A percentile compares a stretch with the other conserved stretches of the same genome.
Evolutionary conservation across 495 filamentous ascomycete genomes (phyloP).

Genomic region (Lichina pygmaea): DNA sequence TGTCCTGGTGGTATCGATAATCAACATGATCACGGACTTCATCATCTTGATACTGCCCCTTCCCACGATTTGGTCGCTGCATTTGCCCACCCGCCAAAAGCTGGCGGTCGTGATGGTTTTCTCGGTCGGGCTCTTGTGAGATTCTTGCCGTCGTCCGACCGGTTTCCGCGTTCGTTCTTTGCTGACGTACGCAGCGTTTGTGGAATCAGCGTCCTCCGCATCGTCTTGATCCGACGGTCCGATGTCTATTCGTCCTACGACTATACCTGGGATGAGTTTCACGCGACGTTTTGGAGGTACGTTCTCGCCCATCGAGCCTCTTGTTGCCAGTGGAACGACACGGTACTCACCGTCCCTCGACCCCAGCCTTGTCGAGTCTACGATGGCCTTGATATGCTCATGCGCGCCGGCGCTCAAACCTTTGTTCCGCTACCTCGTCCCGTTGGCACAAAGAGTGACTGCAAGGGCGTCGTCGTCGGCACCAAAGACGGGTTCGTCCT

Average conservation of each 20-base stretch:
- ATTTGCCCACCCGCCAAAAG: background rate
- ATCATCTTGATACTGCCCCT: conserved; percentile 2
- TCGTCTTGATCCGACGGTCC: background rate
- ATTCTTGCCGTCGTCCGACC: background rate
- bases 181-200: background rate
- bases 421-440: background rate
- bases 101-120: background rate
- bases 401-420: background rate
- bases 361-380: background rate
- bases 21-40: conserved; percentile 1
- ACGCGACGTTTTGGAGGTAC: background rate
- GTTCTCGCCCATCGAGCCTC: too few species aligned
- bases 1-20: background rate
- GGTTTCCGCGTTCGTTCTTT: background rate
- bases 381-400: background rate
- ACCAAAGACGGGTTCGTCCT: too few species aligned
- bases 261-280: conserved; percentile 1
- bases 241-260: background rate
- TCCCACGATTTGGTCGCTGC: background rate
- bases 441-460: background rate
- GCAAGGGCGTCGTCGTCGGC: background rate
- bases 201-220: background rate
- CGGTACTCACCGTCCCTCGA: background rate
- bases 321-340: too few species aligned
- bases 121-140: background rate